Conservation (phyloP, 2,329 filamentous ascomycete species). For the Arthrobotrys megalospora region DNA sequence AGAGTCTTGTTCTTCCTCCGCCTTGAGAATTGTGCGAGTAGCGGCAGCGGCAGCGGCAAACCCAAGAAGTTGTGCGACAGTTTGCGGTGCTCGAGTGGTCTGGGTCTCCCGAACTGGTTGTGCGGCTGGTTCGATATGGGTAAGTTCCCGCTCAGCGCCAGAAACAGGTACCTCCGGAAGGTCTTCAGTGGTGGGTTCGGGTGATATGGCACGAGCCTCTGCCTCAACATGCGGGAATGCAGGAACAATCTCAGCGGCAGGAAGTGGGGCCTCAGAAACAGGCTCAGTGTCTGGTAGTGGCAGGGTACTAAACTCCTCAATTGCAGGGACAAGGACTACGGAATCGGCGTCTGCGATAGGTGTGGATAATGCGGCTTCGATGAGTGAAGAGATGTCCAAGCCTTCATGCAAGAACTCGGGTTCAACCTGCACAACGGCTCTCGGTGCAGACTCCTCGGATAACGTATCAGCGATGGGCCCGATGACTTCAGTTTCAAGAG, state of each 20-base stretch:
- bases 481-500: slow-evolving; percentile 1
- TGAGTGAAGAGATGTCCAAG: slow-evolving; percentile 46
- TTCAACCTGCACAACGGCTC: slow-evolving; percentile 28
- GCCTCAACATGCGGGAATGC: not conserved
- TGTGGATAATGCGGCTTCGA: slow-evolving; percentile 51
- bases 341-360: slow-evolving; percentile 53
- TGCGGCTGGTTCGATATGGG: not conserved
- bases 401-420: slow-evolving; percentile 17
- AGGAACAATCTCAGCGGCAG: not conserved
- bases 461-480: slow-evolving; percentile 3
- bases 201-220: not conserved
- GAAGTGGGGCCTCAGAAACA: slow-evolving; percentile 17
- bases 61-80: slow-evolving; percentile 46
- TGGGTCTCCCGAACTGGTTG: not conserved
- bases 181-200: not conserved
- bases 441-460: slow-evolving; percentile 18
- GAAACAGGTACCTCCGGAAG: not conserved
- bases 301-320: slow-evolving; percentile 21
- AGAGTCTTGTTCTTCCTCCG: slow-evolving; percentile 7
- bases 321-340: slow-evolving; percentile 36
- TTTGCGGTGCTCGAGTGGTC: slow-evolving; percentile 4
- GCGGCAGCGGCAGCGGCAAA: slow-evolving; percentile 36
- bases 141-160: not conserved
- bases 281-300: slow-evolving; percentile 14
- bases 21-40: slow-evolving; percentile 1